Evolutionary conservation across 139 green algal genomes (phyloP), one percentile per base, ranked within the genome.

Genomic region (Spirogloea muscicola): DNA sequence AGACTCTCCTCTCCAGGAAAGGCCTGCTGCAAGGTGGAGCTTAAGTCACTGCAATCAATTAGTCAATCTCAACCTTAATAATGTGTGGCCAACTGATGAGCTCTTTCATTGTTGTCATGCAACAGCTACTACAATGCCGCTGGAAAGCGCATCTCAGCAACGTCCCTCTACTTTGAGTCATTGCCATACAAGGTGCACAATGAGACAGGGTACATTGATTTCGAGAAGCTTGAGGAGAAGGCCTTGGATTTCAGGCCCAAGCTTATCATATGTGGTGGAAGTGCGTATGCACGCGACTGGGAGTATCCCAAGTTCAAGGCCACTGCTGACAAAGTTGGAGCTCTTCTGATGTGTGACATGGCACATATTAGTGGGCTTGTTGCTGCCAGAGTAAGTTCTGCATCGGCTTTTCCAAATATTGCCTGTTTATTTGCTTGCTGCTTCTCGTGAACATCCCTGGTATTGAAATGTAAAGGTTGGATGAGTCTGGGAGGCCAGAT

Each of bases 81-180:
- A n/a, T n/a, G n/a, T n/a, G n/a, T n/a, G n/a, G n/a, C n/a, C n/a
- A n/a, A n/a, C n/a, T n/a, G n/a, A n/a, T n/a, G n/a, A n/a, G n/a
- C n/a, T n/a, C n/a, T n/a, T n/a, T n/a, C n/a, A n/a, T n/a, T n/a
- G n/a, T n/a, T n/a, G n/a, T n/a, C n/a, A n/a, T n/a, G n/a, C n/a
- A n/a, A 95, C 74, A 89, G 90, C 49, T 96, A 96, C 86, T 96
- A 96, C 85, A 96, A 88, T 39, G 85, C 87, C 40, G 66, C 74
- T 27, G 90, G 89, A 21, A 94, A 91, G 85, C 90, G 90, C 72
- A 90, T 95, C 68, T 92, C 86, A 3, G 90, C 90, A 70, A 94
- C 90, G 43, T 92, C 87, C 44, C 95, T 95, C 68, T 96, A 88
- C 71, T 96, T 96, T 68, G 85, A 94, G 73, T 82, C 69, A 1